Evolutionary conservation across 1,284 basidiomycete genomes (phyloP), one percentile per base, ranked within the genome.

Genomic region (Trametes pubescens): DNA sequence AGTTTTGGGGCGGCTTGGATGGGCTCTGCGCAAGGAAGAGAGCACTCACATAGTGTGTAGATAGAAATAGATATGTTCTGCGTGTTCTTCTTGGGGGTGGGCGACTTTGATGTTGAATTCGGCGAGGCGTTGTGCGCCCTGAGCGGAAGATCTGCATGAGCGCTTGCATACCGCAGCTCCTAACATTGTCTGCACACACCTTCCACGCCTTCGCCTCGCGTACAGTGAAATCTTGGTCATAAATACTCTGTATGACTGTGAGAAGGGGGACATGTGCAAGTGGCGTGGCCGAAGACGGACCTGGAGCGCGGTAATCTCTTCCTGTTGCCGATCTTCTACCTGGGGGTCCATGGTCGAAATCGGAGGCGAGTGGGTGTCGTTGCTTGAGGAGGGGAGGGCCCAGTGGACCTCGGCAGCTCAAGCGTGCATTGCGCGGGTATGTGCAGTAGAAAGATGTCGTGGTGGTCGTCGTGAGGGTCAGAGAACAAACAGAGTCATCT

Each of bases 141-240:
- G 65, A 0, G 51, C 21, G 51, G 66, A 48, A 4, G 65, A 69
- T 64, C 61, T 56, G 56, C 69, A 38, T 70, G 53, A 59, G 61
- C 62, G 51, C 48, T 67, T 43, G 14, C n/a, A n/a, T 21, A 18
- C 46, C 56, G 24, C 46, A 32, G 38, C 47, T 26, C 34, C 26
- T 16, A 34, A 32, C 49, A 10, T 13, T 16, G 21, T n/a, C 21
- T 32, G 34, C n/a, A 73, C 77, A 22, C 54, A 90, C 91, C 84
- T 91, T 93, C 91, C 92, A 93, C 61, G 84, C 91, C 72, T 86
- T 92, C 24, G 88, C 64, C 82, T 84, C 71, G 91, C 85, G 51
- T 35, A 61, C 48, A n/a, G 87, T 81, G 72, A 91, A 92, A 71
- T 91, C 87, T 66, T 90, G 84, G 68, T 81, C 89, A 78, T 90